Evolutionary conservation across 768 basidiomycete genomes (phyloP).

Genomic region (Holtermannia corniformis): DNA sequence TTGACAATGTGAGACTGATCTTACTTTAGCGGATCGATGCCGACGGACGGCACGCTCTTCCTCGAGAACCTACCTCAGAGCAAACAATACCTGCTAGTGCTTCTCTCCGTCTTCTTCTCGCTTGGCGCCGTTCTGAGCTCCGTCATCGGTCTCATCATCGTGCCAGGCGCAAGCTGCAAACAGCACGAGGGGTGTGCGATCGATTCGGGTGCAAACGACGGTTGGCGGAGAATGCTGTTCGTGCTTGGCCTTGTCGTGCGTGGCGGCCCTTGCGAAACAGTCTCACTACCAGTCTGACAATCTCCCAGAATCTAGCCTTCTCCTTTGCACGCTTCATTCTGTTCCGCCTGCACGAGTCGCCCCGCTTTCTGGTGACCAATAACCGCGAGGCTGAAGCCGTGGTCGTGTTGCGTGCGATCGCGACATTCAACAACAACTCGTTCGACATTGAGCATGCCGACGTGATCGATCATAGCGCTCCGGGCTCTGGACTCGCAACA

Average conservation of each 20-base stretch:
- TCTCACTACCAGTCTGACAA: not conserved
- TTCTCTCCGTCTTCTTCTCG: slow-evolving; percentile 90
- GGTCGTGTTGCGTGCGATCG: slow-evolving; percentile 71
- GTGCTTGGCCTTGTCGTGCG: slow-evolving; percentile 72
- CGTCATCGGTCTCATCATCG: slow-evolving; percentile 63
- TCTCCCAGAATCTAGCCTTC: slow-evolving; percentile 70
- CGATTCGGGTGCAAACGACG: slow-evolving; percentile 55
- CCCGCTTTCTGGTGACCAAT: slow-evolving; percentile 81
- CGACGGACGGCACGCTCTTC: slow-evolving; percentile 80
- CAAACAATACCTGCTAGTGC: slow-evolving; percentile 87
- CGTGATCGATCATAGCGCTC: slow-evolving; percentile 42
- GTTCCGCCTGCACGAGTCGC: slow-evolving; percentile 89
- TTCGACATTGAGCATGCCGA: slow-evolving; percentile 61
- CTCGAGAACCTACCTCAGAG: slow-evolving; percentile 79
- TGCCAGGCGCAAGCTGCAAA: slow-evolving; percentile 53
- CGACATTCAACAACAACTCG: slow-evolving; percentile 70
- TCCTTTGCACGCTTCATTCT: slow-evolving; percentile 76
- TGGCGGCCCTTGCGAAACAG: slow-evolving; percentile 10
- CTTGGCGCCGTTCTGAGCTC: slow-evolving; percentile 81
- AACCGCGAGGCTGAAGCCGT: slow-evolving; percentile 77
- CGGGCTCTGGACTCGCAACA: slow-evolving; percentile 12
- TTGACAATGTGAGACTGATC: not conserved
- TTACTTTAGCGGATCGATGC: slow-evolving; percentile 70
- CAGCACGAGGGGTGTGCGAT: slow-evolving; percentile 53
- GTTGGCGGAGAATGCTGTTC: slow-evolving; percentile 80